These are phyloP conservation scores for Citrus medica DNA, from an alignment of 345 rosid species.

Conservation along the genomic window DNA sequence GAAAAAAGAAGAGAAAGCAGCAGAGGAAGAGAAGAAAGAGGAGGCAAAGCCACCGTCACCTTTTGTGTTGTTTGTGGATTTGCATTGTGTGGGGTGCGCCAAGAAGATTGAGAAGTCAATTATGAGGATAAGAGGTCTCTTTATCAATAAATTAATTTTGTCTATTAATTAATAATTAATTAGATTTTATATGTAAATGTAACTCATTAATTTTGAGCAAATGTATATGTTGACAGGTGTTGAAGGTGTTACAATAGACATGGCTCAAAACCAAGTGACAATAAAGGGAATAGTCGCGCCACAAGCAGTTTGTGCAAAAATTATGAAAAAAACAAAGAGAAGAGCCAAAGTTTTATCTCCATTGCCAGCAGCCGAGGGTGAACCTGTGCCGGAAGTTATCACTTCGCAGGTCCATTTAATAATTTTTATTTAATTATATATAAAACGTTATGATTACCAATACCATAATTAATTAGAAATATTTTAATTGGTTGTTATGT, in stretches of 20 bases:
- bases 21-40: slow-evolving; percentile 35
- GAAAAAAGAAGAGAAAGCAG: slow-evolving; percentile 29
- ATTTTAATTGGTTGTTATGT: neutral
- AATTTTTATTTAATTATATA: no score
- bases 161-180: no score
- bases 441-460: neutral
- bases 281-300: slow-evolving; percentile 83
- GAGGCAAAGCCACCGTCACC: slow-evolving; percentile 65
- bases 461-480: neutral
- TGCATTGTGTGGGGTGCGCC: slow-evolving; percentile 94
- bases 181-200: no score
- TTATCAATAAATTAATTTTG: neutral
- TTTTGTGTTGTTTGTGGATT: slow-evolving; percentile 63
- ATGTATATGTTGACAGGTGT: slow-evolving; percentile 50
- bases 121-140: slow-evolving; percentile 67
- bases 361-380: slow-evolving; percentile 62
- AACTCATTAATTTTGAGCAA: neutral
- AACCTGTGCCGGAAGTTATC: slow-evolving; percentile 63
- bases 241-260: slow-evolving; percentile 66
- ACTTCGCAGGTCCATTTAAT: slow-evolving; percentile 48
- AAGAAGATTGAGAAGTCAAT: slow-evolving; percentile 84
- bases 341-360: slow-evolving; percentile 79
- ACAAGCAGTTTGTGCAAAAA: slow-evolving; percentile 66
- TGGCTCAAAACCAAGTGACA: slow-evolving; percentile 73
- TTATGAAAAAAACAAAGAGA: slow-evolving; percentile 77